phyloP scores from a whole-genome alignment of 495 filamentous ascomycete genomes.

The Schizothecium vesticola region DNA sequence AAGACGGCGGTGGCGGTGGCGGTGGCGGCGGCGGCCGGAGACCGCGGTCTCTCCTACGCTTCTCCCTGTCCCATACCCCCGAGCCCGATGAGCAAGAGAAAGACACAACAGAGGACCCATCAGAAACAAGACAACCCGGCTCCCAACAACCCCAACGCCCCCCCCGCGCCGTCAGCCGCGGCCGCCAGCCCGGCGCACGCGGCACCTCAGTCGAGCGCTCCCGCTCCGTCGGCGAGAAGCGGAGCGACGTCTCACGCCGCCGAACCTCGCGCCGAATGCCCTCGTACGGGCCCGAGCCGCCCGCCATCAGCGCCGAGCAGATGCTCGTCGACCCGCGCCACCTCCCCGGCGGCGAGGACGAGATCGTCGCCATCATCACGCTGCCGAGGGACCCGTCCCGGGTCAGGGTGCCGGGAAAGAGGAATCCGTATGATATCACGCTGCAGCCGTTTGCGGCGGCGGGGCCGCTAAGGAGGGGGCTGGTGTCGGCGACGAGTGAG shows the following conservation, averaged over 20 bases:
- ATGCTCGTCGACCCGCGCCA: neutral
- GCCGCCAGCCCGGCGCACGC: slow-evolving; percentile 13
- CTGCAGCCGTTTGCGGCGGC: neutral
- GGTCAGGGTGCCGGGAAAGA: neutral
- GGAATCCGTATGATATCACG: neutral
- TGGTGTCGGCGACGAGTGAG: neutral
- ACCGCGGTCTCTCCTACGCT: slow-evolving; percentile 13
- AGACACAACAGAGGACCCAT: neutral
- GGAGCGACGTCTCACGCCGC: slow-evolving; percentile 5
- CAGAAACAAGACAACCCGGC: neutral
- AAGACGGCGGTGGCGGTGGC: neutral
- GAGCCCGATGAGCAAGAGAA: neutral
- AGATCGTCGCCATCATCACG: neutral
- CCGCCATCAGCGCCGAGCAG: neutral
- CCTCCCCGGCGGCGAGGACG: neutral
- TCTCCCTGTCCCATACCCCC: slow-evolving; percentile 1
- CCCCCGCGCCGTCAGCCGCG: slow-evolving; percentile 14
- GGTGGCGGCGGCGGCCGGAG: neutral
- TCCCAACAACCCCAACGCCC: neutral
- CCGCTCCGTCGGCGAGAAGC: slow-evolving; percentile 4
- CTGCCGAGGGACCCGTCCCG: neutral
- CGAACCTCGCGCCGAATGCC: neutral
- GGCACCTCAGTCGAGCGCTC: slow-evolving; percentile 16
- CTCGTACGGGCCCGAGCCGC: neutral
- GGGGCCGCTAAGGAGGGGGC: neutral